phyloP scores from a whole-genome alignment of 495 filamentous ascomycete genomes.

The Penicillium alfredii region DNA sequence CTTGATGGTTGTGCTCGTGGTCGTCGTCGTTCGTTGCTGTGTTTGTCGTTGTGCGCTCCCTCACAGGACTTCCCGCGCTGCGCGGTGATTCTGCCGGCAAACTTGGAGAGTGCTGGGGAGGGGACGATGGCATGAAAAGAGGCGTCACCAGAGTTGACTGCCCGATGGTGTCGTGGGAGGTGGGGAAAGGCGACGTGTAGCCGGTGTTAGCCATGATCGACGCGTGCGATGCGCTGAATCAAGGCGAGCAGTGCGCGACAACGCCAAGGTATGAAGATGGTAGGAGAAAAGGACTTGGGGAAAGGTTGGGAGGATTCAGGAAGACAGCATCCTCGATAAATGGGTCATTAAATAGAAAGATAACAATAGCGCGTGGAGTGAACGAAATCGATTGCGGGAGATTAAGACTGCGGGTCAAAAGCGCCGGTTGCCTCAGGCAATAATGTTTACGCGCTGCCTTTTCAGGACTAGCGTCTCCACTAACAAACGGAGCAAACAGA shows the following conservation, averaged over 20 bases:
- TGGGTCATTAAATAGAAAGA: neutral
- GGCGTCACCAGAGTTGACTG: slow-evolving; percentile 39
- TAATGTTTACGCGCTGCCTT: slow-evolving; percentile 24
- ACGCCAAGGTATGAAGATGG: no score
- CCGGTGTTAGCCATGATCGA: slow-evolving; percentile 32
- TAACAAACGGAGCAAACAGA: no score
- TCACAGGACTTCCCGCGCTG: slow-evolving; percentile 21
- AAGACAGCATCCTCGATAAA: neutral
- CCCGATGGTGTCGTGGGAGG: slow-evolving; percentile 43
- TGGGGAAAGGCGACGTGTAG: slow-evolving; percentile 36
- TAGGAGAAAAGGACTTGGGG: neutral
- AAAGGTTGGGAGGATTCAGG: no score
- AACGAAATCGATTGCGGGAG: slow-evolving; percentile 1
- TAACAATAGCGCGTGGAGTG: slow-evolving; percentile 17
- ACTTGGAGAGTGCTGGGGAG: slow-evolving; percentile 19
- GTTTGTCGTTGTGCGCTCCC: slow-evolving; percentile 14
- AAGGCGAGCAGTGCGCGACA: slow-evolving; percentile 1
- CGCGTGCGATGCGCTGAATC: slow-evolving; percentile 15
- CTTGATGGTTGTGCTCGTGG: slow-evolving; percentile 8
- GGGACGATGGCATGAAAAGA: slow-evolving; percentile 36
- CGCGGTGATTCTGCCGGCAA: slow-evolving; percentile 18
- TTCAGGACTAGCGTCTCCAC: slow-evolving; percentile 15
- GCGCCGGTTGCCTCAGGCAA: slow-evolving; percentile 12
- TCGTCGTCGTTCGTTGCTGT: no score
- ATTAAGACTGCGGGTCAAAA: slow-evolving; percentile 1